Percentiles rank a stretch among this genome's conserved stretches.
These are phyloP conservation scores for Prototheca stagnorum DNA, from an alignment of 163 green algal species.

Conservation along the genomic window DNA sequence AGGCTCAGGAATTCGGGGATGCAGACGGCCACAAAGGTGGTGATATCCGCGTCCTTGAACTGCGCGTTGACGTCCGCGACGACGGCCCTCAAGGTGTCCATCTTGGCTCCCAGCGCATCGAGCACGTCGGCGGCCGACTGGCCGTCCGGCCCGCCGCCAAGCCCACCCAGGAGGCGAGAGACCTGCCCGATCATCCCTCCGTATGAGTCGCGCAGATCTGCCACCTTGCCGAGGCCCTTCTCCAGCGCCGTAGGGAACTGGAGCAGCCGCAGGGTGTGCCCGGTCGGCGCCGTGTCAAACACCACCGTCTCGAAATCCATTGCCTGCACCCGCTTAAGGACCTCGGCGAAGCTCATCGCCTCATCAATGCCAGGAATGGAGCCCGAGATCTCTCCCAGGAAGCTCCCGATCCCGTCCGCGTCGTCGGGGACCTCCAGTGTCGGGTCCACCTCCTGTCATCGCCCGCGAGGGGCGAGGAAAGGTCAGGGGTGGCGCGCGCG, in stretches of 20 bases:
- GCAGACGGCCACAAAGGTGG: slow-evolving; percentile 95
- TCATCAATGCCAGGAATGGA: slow-evolving; percentile 94
- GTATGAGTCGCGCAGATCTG: slow-evolving; percentile 61
- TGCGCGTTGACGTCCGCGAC: slow-evolving; percentile 65
- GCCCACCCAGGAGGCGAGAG: slow-evolving; percentile 26
- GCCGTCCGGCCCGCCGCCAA: slow-evolving; percentile 1
- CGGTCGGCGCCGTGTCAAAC: slow-evolving; percentile 88
- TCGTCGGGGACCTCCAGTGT: slow-evolving; percentile 41
- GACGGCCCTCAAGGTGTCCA: slow-evolving; percentile 10
- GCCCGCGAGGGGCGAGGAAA: background rate
- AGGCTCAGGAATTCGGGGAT: slow-evolving; percentile 96
- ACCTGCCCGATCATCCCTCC: slow-evolving; percentile 50
- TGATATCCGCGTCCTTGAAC: slow-evolving; percentile 82
- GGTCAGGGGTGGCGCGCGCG: too few relatives aligned
- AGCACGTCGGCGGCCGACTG: slow-evolving; percentile 34
- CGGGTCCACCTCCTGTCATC: slow-evolving; percentile 79
- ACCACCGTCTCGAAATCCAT: slow-evolving; percentile 90
- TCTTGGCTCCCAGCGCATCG: slow-evolving; percentile 36
- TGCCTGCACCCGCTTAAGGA: slow-evolving; percentile 89
- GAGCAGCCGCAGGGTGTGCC: slow-evolving; percentile 85
- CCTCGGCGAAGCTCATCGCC: slow-evolving; percentile 95
- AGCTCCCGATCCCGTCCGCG: slow-evolving; percentile 44
- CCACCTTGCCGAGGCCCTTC: slow-evolving; percentile 81
- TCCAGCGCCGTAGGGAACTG: slow-evolving; percentile 86
- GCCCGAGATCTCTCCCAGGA: slow-evolving; percentile 72